A percentile compares a stretch with the other conserved stretches of the same genome.
These are phyloP conservation scores for Lactarius evosmus DNA, from an alignment of 768 basidiomycete genomes.

Conservation along the genomic window DNA sequence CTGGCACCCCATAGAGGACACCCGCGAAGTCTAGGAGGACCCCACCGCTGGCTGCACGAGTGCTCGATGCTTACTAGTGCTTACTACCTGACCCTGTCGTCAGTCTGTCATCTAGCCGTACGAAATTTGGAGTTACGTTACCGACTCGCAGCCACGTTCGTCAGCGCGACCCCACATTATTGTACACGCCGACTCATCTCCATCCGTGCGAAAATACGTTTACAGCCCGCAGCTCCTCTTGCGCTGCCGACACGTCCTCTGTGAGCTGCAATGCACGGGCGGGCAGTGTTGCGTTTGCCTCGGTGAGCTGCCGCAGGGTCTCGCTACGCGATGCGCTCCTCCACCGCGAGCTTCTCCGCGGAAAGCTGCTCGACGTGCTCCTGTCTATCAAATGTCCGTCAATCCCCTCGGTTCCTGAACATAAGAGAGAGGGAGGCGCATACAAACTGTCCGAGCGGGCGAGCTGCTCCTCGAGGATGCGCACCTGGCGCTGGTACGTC, in stretches of 20 bases:
- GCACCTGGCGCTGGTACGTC: slow-evolving; percentile 88
- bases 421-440: slow-evolving; percentile 33
- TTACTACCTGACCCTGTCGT: too few species aligned
- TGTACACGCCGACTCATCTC: too few species aligned
- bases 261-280: slow-evolving; percentile 69
- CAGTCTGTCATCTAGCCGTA: too few species aligned
- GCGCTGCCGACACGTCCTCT: slow-evolving; percentile 62
- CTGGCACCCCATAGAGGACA: too few species aligned
- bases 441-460: slow-evolving; percentile 48
- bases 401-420: not conserved
- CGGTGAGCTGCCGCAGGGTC: slow-evolving; percentile 65
- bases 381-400: slow-evolving; percentile 44
- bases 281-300: slow-evolving; percentile 76
- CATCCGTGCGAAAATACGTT: too few species aligned
- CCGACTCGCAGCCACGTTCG: too few species aligned
- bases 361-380: slow-evolving; percentile 64
- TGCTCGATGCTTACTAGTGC: too few species aligned
- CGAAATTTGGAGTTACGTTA: too few species aligned
- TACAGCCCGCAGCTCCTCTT: slow-evolving; percentile 59
- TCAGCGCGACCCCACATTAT: too few species aligned
- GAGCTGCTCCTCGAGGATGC: slow-evolving; percentile 74
- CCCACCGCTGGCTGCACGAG: too few species aligned
- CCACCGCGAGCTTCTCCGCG: slow-evolving; percentile 66
- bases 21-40: too few species aligned
- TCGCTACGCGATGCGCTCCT: slow-evolving; percentile 67